phyloP scores from a whole-genome alignment of 2,329 filamentous ascomycete genomes.

The Fusarium redolens region DNA sequence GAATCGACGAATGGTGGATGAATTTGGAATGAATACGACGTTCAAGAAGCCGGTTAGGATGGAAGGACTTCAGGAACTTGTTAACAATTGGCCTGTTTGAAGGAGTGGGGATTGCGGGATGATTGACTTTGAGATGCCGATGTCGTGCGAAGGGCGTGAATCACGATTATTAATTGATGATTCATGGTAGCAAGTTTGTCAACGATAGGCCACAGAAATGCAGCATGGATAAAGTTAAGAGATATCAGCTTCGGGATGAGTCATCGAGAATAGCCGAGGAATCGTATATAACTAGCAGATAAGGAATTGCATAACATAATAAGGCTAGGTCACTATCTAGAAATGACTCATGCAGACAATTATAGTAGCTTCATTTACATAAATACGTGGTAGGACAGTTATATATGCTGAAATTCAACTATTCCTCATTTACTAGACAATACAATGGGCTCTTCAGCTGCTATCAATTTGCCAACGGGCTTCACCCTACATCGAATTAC shows the following conservation, averaged over 20 bases:
- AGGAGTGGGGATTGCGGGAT: neutral
- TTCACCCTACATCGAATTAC: neutral
- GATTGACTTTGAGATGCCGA: neutral
- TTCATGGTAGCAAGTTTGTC: neutral
- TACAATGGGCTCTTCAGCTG: neutral
- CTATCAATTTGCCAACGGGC: neutral
- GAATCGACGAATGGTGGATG: neutral
- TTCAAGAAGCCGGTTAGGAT: neutral
- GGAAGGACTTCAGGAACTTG: neutral
- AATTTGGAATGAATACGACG: neutral
- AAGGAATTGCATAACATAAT: neutral
- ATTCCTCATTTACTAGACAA: fast-evolving
- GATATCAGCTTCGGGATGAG: neutral
- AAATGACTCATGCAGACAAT: neutral
- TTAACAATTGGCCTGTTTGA: neutral
- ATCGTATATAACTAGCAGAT: neutral
- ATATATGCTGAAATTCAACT: fast-evolving
- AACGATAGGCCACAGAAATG: neutral
- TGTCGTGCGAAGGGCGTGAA: neutral
- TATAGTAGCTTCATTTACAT: neutral
- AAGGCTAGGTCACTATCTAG: neutral
- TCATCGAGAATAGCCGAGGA: neutral
- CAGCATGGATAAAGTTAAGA: fast-evolving
- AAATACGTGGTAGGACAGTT: fast-evolving
- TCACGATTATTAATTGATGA: neutral